Conservation (phyloP, 768 basidiomycete genomes). For the Tricholoma sp. region DNA sequence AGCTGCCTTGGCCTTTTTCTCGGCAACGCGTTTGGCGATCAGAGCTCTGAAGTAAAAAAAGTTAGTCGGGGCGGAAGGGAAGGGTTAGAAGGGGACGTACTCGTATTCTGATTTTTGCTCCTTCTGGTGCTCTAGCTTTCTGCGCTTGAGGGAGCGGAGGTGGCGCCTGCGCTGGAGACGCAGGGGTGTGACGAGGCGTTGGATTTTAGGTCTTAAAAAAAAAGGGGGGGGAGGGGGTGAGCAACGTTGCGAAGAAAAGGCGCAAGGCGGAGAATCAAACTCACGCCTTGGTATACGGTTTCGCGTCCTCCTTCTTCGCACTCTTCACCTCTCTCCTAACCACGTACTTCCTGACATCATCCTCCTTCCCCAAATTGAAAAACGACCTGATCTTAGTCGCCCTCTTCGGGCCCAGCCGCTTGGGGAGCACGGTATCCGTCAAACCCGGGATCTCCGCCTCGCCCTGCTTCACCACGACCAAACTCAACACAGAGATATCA, state of each 20-base stretch:
- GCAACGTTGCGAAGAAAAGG: not conserved
- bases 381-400: constrained; percentile 97
- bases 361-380: constrained; percentile 97
- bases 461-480: constrained; percentile 96
- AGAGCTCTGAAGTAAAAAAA: constrained; percentile 39
- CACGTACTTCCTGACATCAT: constrained; percentile 98
- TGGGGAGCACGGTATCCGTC: constrained; percentile 89
- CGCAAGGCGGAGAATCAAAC: constrained; percentile 24
- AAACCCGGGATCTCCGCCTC: constrained; percentile 86
- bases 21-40: constrained; percentile 84
- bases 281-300: constrained; percentile 96
- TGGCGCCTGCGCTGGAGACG: constrained; percentile 96
- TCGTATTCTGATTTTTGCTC: constrained; percentile 96
- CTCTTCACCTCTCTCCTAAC: constrained; percentile 88
- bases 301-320: constrained; percentile 83
- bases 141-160: constrained; percentile 82
- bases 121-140: constrained; percentile 87
- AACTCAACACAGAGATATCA: constrained; percentile 91
- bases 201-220: constrained; percentile 82
- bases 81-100: constrained; percentile 33
- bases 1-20: constrained; percentile 89
- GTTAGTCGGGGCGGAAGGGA: not conserved
- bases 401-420: constrained; percentile 94
- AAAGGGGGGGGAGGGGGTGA: too few species aligned
- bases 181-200: constrained; percentile 91